These are phyloP conservation scores for Beta corolliflora DNA, from an alignment of 179 eudicot genomes.

Conservation along the genomic window DNA sequence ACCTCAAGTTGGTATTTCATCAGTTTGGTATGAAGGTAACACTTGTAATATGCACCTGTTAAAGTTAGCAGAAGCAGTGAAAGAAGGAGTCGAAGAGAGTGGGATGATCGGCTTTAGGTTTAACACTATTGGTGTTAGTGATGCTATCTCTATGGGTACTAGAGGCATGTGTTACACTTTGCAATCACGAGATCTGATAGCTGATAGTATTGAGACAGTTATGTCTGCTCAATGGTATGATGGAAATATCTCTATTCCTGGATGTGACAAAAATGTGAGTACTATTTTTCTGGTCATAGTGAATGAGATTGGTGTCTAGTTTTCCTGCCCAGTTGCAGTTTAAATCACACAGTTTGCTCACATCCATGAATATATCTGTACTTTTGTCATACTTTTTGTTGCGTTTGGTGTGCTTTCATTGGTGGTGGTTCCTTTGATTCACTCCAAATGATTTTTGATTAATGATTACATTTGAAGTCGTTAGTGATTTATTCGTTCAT, in stretches of 20 bases:
- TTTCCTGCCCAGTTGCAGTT: not conserved
- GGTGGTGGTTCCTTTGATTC: not conserved
- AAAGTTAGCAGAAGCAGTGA: constrained; percentile 74
- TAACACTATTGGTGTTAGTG: constrained; percentile 93
- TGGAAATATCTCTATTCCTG: constrained; percentile 94
- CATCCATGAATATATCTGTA: not conserved
- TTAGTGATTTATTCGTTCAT: not conserved
- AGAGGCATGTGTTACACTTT: constrained; percentile 95
- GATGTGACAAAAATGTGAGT: constrained; percentile 97
- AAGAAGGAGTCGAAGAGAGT: constrained; percentile 73
- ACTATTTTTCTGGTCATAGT: constrained; percentile 7
- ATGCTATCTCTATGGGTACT: constrained; percentile 98
- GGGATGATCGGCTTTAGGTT: constrained; percentile 96
- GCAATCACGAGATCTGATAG: constrained; percentile 95
- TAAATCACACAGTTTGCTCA: not conserved
- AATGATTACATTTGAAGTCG: not conserved
- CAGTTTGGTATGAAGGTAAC: constrained; percentile 97
- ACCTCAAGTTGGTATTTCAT: constrained; percentile 91
- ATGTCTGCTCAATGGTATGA: constrained; percentile 99
- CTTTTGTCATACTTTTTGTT: not conserved
- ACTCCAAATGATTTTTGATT: not conserved
- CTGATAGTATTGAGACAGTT: constrained; percentile 97
- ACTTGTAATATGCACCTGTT: constrained; percentile 94
- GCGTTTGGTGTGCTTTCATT: not conserved
- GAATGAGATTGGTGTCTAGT: not conserved